Conservation (phyloP, 2,329 filamentous ascomycete genomes). For the Aspergillus brasiliensis region DNA sequence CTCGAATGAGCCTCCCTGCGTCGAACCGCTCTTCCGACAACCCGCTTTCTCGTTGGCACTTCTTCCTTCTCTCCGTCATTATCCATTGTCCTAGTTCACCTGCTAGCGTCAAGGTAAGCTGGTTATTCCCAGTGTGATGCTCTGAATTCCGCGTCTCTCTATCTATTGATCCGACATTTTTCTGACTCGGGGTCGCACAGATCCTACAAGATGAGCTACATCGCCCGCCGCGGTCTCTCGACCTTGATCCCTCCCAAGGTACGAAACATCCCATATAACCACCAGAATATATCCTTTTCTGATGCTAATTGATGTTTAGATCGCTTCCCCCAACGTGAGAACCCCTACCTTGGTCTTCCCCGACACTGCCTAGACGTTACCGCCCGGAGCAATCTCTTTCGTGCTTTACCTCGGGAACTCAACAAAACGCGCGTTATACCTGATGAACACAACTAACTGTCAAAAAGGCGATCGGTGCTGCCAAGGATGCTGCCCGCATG, state of each 20-base stretch:
- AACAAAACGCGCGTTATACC: slow-evolving; percentile 13
- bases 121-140: background rate
- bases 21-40: slow-evolving; percentile 38
- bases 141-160: background rate
- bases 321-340: slow-evolving; percentile 45
- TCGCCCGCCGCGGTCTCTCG: slow-evolving; percentile 87
- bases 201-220: slow-evolving; percentile 80
- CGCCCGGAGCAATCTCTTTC: slow-evolving; percentile 26
- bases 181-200: slow-evolving; percentile 27
- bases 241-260: slow-evolving; percentile 99
- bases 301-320: slow-evolving; percentile 45
- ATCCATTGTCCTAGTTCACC: slow-evolving; percentile 35
- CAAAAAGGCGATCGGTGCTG: slow-evolving; percentile 83
- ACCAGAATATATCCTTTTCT: slow-evolving; percentile 10
- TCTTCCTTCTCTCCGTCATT: slow-evolving; percentile 36
- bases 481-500: slow-evolving; percentile 96
- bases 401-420: slow-evolving; percentile 11
- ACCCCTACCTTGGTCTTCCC: slow-evolving; percentile 14
- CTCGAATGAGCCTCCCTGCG: slow-evolving; percentile 25
- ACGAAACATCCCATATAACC: slow-evolving; percentile 35
- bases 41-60: slow-evolving; percentile 38
- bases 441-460: slow-evolving; percentile 36
- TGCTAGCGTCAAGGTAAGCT: slow-evolving; percentile 38
- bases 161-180: slow-evolving; percentile 5
- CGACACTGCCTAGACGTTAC: slow-evolving; percentile 19